Conservation (phyloP, 129 eudicot genomes). For the Saposhnikovia divaricata region DNA sequence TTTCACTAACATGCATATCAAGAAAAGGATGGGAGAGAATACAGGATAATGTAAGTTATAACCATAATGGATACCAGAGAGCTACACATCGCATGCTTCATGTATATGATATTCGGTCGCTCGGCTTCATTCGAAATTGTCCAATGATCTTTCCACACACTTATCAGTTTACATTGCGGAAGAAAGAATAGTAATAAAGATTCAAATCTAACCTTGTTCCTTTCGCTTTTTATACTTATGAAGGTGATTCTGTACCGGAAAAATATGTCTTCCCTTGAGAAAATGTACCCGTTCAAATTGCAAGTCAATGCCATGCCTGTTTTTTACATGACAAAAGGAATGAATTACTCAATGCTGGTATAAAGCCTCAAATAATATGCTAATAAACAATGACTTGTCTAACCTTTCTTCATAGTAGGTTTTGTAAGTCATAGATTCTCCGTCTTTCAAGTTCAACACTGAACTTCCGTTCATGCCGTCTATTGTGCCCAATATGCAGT, state of each 20-base stretch:
- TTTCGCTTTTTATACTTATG: conserved; percentile 31
- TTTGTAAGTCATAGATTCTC: conserved; percentile 36
- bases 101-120: too few relatives aligned
- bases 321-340: neutral
- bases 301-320: conserved; percentile 54
- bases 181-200: neutral
- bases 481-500: conserved; percentile 42
- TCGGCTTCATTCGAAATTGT: neutral
- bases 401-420: conserved; percentile 42
- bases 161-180: neutral
- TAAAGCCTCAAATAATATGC: neutral
- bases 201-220: conserved; percentile 41
- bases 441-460: conserved; percentile 22
- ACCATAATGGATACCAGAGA: too few relatives aligned
- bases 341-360: neutral
- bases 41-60: neutral
- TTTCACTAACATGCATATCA: neutral
- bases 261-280: conserved; percentile 45
- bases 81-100: neutral
- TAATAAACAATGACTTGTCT: neutral
- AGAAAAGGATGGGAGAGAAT: neutral
- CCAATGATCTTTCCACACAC: neutral
- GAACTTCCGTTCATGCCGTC: conserved; percentile 42
- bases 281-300: conserved; percentile 31
- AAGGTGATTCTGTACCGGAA: conserved; percentile 51